A percentile compares a stretch with the other conserved stretches of the same genome.
Conservation (phyloP, 2,329 filamentous ascomycete species). For the Fusarium sp. region DNA sequence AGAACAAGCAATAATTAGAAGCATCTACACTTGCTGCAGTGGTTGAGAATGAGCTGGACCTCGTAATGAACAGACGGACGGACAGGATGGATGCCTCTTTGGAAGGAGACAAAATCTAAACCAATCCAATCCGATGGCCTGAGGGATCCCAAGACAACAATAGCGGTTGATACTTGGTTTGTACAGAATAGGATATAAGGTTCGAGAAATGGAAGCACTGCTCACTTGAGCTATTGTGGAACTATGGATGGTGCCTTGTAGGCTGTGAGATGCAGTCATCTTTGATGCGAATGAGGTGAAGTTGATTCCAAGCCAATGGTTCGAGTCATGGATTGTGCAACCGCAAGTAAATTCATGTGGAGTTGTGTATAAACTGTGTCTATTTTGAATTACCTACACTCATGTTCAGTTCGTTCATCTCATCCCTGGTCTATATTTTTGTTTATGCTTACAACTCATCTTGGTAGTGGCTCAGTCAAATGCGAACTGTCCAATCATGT, state of each 20-base stretch:
- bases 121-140: conserved; percentile 5
- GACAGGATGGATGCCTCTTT: conserved; percentile 8
- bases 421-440: neutral
- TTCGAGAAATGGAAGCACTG: conserved; percentile 23
- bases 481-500: neutral
- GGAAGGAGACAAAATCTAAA: neutral
- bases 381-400: neutral
- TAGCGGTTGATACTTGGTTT: conserved; percentile 23
- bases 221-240: conserved; percentile 27
- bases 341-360: neutral
- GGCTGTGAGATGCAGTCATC: conserved; percentile 15
- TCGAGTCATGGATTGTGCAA: neutral
- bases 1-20: conserved; percentile 11
- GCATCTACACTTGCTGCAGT: neutral
- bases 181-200: conserved; percentile 29
- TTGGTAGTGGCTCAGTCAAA: neutral
- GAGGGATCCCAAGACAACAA: conserved; percentile 6
- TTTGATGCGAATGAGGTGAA: neutral
- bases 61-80: conserved; percentile 22
- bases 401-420: neutral
- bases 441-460: conserved; percentile 1
- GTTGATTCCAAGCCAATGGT: neutral
- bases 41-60: neutral
- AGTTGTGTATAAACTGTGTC: neutral
- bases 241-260: conserved; percentile 1